These are phyloP conservation scores for Sclerotinia glacialis DNA, from an alignment of 2,329 filamentous ascomycete species.

Conservation along the genomic window DNA sequence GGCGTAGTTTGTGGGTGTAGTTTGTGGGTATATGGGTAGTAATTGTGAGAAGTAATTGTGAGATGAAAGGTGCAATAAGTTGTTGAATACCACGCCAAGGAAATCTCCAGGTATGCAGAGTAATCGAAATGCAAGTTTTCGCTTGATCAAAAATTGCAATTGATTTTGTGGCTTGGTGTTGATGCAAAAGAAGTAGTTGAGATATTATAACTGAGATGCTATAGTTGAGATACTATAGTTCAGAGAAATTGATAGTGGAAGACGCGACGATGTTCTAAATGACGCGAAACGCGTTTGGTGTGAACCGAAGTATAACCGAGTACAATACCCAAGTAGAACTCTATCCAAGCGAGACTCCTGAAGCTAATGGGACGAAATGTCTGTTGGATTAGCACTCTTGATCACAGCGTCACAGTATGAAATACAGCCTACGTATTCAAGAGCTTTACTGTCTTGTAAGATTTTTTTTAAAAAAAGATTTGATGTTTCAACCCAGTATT, in stretches of 20 bases:
- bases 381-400: too few species aligned
- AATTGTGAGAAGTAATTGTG: not conserved
- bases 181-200: not conserved
- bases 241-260: constrained; percentile 5
- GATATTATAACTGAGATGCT: too few species aligned
- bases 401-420: too few species aligned
- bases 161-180: too few species aligned
- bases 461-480: too few species aligned
- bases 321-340: too few species aligned
- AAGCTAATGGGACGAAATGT: too few species aligned
- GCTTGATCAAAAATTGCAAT: not conserved
- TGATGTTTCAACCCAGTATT: too few species aligned
- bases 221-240: not conserved
- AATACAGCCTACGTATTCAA: too few species aligned
- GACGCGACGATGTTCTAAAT: constrained; percentile 13
- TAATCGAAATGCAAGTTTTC: not conserved
- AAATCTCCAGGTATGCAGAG: not conserved
- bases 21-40: not conserved
- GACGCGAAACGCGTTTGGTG: constrained; percentile 12
- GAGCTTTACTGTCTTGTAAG: too few species aligned
- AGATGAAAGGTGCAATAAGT: not conserved
- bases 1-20: too few species aligned
- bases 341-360: not conserved
- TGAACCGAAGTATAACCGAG: not conserved
- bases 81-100: not conserved